These are phyloP conservation scores for Jaenimonas drosophilae DNA, from an alignment of 208 protist genomes.

Conservation along the genomic window DNA sequence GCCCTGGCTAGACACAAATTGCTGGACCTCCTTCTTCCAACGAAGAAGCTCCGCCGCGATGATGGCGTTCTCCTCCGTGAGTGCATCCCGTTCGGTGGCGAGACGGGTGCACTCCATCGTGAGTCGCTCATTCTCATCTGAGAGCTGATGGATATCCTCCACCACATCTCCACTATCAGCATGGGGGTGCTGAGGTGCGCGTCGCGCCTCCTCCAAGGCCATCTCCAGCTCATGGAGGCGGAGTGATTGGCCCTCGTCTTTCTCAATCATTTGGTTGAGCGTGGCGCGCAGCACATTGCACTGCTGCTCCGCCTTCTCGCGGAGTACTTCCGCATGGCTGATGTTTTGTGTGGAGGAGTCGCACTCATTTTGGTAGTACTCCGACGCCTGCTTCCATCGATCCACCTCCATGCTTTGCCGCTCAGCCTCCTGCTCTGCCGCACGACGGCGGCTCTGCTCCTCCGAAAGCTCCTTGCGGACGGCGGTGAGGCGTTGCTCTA, in stretches of 20 bases:
- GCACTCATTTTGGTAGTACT: constrained; percentile 18
- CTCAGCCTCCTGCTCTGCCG: constrained; percentile 8
- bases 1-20: constrained; percentile 12
- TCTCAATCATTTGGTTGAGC: constrained; percentile 28
- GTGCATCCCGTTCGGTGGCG: constrained; percentile 18
- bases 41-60: constrained; percentile 38
- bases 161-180: background rate
- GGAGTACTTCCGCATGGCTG: constrained; percentile 16
- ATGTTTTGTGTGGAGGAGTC: constrained; percentile 8
- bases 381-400: constrained; percentile 9
- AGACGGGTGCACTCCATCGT: constrained; percentile 34
- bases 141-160: constrained; percentile 20
- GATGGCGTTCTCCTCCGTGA: constrained; percentile 39
- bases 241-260: constrained; percentile 23
- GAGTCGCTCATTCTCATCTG: constrained; percentile 38
- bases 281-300: constrained; percentile 21
- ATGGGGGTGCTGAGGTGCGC: background rate
- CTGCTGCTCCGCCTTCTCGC: constrained; percentile 19
- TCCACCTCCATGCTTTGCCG: constrained; percentile 12
- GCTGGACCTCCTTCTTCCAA: constrained; percentile 43
- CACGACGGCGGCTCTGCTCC: constrained; percentile 11
- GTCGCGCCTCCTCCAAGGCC: constrained; percentile 6
- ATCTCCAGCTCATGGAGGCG: constrained; percentile 17
- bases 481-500: constrained; percentile 17
- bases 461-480: constrained; percentile 17